Percentiles rank a stretch among this genome's conserved stretches.
Evolutionary conservation across 768 basidiomycete species (phyloP).

Genomic region (Dioszegia aurantiaca): DNA sequence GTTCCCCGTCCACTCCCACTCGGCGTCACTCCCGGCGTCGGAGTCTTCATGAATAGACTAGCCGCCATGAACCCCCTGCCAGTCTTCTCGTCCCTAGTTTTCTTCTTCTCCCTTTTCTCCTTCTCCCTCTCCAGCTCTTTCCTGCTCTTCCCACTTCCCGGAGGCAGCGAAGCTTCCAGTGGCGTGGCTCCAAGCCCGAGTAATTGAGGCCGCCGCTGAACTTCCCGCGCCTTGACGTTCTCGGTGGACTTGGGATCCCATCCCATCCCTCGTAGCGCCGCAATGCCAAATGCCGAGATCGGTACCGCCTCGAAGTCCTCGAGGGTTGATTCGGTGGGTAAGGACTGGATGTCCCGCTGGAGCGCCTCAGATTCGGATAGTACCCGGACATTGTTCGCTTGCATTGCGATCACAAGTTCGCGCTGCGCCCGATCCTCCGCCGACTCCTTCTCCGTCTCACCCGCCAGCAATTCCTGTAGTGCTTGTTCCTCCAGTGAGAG

Average conservation of each 20-base stretch:
- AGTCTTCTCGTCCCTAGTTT: conserved; percentile 54
- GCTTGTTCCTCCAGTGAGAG: conserved; percentile 71
- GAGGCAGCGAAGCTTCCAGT: conserved; percentile 63
- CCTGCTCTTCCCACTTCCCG: conserved; percentile 52
- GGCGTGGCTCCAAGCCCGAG: conserved; percentile 94
- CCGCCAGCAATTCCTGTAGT: conserved; percentile 71
- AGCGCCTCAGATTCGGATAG: conserved; percentile 79
- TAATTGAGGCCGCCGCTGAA: conserved; percentile 74
- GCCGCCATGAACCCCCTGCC: conserved; percentile 78
- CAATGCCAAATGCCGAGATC: conserved; percentile 86
- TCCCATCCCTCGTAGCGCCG: conserved; percentile 92
- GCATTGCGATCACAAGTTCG: conserved; percentile 61
- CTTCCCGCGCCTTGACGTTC: conserved; percentile 73
- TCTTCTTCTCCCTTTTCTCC: conserved; percentile 41
- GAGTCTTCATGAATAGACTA: conserved; percentile 62
- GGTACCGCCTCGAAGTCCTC: conserved; percentile 89
- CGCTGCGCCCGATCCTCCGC: conserved; percentile 52
- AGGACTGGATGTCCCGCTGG: conserved; percentile 73
- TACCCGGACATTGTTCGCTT: conserved; percentile 40
- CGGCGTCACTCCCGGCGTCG: conserved; percentile 53
- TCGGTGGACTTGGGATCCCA: conserved; percentile 70
- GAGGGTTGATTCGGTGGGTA: conserved; percentile 63
- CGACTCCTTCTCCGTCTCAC: conserved; percentile 51
- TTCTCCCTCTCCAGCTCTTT: conserved; percentile 10
- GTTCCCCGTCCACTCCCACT: conserved; percentile 13